Evolutionary conservation across 2,329 filamentous ascomycete species (phyloP).

Genomic region (Grosmannia huntii): DNA sequence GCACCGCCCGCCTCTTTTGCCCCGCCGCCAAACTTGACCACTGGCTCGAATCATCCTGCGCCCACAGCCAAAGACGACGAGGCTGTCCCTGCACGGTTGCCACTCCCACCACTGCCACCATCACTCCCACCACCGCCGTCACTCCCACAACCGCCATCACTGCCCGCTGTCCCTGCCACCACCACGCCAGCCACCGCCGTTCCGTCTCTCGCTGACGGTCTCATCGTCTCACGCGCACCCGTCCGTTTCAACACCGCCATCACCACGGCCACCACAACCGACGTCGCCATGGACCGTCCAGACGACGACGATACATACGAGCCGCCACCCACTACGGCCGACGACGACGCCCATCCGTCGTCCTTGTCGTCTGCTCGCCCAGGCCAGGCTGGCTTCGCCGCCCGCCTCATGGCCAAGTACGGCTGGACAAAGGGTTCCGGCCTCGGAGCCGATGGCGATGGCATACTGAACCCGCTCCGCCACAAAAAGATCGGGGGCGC

Average conservation of each 20-base stretch:
- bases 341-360: conserved; percentile 14
- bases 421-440: conserved; percentile 85
- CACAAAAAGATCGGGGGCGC: conserved; percentile 64
- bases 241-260: conserved; percentile 52
- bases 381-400: conserved; percentile 73
- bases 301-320: conserved; percentile 1
- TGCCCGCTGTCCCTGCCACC: conserved; percentile 13
- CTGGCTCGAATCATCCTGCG: conserved; percentile 11
- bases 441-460: conserved; percentile 67
- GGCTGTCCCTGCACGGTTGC: background rate
- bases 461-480: conserved; percentile 76
- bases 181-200: background rate
- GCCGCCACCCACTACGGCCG: conserved; percentile 9
- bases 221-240: conserved; percentile 64
- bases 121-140: background rate
- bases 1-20: conserved; percentile 28
- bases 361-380: conserved; percentile 47
- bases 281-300: too few species aligned
- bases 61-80: background rate
- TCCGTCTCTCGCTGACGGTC: conserved; percentile 18
- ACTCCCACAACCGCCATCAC: conserved; percentile 17
- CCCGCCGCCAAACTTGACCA: conserved; percentile 25
- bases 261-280: conserved; percentile 21
- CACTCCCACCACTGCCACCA: conserved; percentile 16
- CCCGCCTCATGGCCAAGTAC: conserved; percentile 83